phyloP scores from a whole-genome alignment of 345 rosid species.

The Microcos paniculata region DNA sequence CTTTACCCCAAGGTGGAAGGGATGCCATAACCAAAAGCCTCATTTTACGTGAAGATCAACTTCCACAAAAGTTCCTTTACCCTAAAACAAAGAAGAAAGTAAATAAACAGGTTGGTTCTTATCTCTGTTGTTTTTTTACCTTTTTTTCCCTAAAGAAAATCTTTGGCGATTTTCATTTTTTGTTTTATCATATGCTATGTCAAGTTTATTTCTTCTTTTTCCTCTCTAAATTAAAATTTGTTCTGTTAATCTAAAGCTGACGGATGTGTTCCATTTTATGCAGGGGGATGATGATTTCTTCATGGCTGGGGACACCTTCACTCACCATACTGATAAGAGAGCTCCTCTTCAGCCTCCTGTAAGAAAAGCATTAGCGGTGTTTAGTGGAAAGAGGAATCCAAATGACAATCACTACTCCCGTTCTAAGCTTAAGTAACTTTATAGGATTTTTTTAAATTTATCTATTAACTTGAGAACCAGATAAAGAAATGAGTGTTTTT shows the following conservation, averaged over 20 bases:
- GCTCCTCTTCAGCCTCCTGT: constrained; percentile 77
- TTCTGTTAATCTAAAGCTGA: neutral
- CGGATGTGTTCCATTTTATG: neutral
- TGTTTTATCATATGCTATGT: neutral
- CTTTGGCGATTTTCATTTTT: neutral
- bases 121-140: neutral
- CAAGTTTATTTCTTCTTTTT: neutral
- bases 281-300: constrained; percentile 75
- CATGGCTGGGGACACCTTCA: constrained; percentile 52
- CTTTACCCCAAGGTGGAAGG: constrained; percentile 93
- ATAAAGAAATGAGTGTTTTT: neutral
- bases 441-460: neutral
- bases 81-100: constrained; percentile 87
- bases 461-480: neutral
- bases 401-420: constrained; percentile 94
- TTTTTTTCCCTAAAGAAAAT: neutral
- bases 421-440: constrained; percentile 36
- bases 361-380: constrained; percentile 78
- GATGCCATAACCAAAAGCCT: constrained; percentile 78
- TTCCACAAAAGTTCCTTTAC: constrained; percentile 76
- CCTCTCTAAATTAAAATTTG: neutral
- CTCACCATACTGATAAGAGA: constrained; percentile 56
- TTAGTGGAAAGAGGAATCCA: constrained; percentile 89
- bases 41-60: constrained; percentile 88
- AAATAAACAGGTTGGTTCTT: constrained; percentile 64